Evolutionary conservation across 306 rosid species (phyloP).

Genomic region (Gynostemma pentaphyllum): DNA sequence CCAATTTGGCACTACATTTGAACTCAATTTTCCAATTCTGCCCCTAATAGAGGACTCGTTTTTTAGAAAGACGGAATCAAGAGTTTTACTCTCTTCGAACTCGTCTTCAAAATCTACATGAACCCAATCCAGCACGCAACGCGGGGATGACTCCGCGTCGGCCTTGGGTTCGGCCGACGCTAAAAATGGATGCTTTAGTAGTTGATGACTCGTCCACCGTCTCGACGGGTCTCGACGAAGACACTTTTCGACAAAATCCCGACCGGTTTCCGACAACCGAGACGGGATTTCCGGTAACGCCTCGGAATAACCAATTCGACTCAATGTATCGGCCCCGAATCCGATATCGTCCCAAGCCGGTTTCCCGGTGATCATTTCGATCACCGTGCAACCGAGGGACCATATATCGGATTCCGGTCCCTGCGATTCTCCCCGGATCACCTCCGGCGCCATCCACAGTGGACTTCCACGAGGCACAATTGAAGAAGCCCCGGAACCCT

Average conservation of each 20-base stretch:
- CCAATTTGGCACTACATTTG: conserved; percentile 46
- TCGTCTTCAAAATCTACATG: conserved; percentile 28
- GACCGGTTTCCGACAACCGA: conserved; percentile 43
- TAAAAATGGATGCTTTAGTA: conserved; percentile 72
- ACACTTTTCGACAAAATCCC: conserved; percentile 58
- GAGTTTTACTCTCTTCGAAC: conserved; percentile 11
- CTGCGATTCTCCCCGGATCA: conserved; percentile 51
- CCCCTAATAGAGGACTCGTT: conserved; percentile 10
- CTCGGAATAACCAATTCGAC: conserved; percentile 45
- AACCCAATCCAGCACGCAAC: conserved; percentile 69
- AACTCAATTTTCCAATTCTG: conserved; percentile 42
- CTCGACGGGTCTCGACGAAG: conserved; percentile 29
- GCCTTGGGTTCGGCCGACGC: conserved; percentile 9
- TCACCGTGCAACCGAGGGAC: conserved; percentile 84
- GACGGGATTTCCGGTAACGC: conserved; percentile 44
- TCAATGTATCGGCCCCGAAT: conserved; percentile 39
- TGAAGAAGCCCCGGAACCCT: not conserved
- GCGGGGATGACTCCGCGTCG: conserved; percentile 47
- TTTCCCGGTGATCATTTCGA: conserved; percentile 75
- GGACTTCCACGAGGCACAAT: conserved; percentile 68
- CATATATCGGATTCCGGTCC: conserved; percentile 82
- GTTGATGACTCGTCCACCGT: conserved; percentile 83
- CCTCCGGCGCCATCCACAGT: conserved; percentile 99
- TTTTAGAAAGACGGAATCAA: not conserved
- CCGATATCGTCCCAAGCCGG: conserved; percentile 68